These are phyloP conservation scores for Mycena pura DNA, from an alignment of 768 basidiomycete species.

Conservation along the genomic window DNA sequence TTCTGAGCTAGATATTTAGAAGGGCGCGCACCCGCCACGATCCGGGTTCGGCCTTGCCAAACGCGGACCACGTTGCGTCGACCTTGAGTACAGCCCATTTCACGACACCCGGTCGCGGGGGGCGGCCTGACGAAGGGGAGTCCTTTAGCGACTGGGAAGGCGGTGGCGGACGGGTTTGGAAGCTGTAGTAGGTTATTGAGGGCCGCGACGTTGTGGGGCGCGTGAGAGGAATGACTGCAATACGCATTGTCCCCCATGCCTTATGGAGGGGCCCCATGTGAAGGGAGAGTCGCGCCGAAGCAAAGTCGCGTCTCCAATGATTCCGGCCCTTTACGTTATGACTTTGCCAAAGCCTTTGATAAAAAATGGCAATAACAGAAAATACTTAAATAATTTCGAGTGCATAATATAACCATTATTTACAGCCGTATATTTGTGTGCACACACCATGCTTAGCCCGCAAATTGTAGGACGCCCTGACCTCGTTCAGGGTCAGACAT, in stretches of 20 bases:
- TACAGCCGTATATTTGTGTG: conserved; percentile 15
- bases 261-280: conserved; percentile 5
- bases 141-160: conserved; percentile 49
- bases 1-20: not conserved
- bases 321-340: no score
- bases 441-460: conserved; percentile 1
- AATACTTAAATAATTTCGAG: no score
- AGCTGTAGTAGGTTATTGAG: conserved; percentile 16
- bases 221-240: conserved; percentile 55
- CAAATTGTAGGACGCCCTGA: conserved; percentile 51
- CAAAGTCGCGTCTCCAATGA: conserved; percentile 39
- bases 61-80: conserved; percentile 63
- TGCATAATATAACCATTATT: no score
- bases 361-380: no score
- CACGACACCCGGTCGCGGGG: conserved; percentile 50
- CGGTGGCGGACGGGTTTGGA: conserved; percentile 29
- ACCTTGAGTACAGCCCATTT: conserved; percentile 62
- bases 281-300: conserved; percentile 5
- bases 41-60: conserved; percentile 68
- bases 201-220: conserved; percentile 34
- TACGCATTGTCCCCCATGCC: conserved; percentile 42
- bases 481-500: conserved; percentile 84
- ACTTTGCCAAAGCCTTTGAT: no score
- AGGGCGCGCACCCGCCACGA: conserved; percentile 71
- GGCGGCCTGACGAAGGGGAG: conserved; percentile 37